Evolutionary conservation across 2,329 filamentous ascomycete species (phyloP).

Genomic region (Arachnopeziza araneosa): DNA sequence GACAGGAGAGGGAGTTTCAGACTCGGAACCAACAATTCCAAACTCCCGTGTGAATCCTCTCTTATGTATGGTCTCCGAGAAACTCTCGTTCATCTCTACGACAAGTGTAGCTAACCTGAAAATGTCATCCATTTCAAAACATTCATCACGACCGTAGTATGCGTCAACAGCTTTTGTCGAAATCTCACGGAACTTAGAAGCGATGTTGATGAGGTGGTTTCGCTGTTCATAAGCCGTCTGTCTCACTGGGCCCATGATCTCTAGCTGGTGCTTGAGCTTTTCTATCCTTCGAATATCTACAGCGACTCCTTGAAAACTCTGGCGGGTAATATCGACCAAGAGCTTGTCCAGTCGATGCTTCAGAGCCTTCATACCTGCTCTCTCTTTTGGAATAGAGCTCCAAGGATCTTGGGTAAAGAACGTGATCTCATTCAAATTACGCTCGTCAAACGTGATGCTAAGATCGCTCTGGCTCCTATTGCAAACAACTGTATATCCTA

Average conservation of each 20-base stretch:
- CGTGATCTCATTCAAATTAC: background rate
- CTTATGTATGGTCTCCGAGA: background rate
- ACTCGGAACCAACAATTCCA: background rate
- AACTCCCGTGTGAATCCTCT: background rate
- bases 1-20: background rate
- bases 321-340: constrained; percentile 1
- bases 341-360: constrained; percentile 1
- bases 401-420: constrained; percentile 4
- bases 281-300: background rate
- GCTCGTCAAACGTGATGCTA: background rate
- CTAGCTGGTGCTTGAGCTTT: background rate
- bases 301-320: background rate
- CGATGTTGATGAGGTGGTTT: background rate
- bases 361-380: constrained; percentile 3
- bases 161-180: background rate
- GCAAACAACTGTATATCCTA: constrained; percentile 1
- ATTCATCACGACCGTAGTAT: constrained; percentile 6
- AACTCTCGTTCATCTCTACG: constrained; percentile 4
- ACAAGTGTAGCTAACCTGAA: constrained; percentile 4
- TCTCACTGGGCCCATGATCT: background rate
- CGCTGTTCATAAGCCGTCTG: background rate
- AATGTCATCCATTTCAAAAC: constrained; percentile 3
- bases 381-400: background rate
- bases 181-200: too few relatives aligned
- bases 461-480: constrained; percentile 9